Evolutionary conservation across 2,329 filamentous ascomycete species (phyloP).

Genomic region (Metarhizium rileyi): DNA sequence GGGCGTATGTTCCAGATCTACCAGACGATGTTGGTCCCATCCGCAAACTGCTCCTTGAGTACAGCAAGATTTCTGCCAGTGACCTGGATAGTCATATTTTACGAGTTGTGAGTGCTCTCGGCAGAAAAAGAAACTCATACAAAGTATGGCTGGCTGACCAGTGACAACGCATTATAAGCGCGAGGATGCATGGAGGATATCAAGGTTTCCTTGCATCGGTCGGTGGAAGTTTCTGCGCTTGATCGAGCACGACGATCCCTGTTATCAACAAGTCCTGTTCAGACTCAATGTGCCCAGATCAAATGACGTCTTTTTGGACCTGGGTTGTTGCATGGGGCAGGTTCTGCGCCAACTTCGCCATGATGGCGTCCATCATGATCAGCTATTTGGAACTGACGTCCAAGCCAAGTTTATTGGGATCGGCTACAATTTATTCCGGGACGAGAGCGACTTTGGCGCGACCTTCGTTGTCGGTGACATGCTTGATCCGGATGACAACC

Average conservation of each 20-base stretch:
- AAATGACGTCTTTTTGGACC: slow-evolving; percentile 33
- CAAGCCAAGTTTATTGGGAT: slow-evolving; percentile 41
- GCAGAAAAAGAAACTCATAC: neutral
- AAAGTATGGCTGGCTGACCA: neutral
- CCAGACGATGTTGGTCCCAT: slow-evolving; percentile 27
- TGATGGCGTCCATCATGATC: slow-evolving; percentile 37
- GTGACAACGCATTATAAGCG: slow-evolving; percentile 21
- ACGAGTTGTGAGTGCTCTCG: slow-evolving; percentile 21
- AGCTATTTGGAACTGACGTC: slow-evolving; percentile 41
- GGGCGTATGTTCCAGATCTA: slow-evolving; percentile 27
- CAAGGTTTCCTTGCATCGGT: slow-evolving; percentile 36
- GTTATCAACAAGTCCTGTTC: slow-evolving; percentile 32
- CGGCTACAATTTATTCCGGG: slow-evolving; percentile 57
- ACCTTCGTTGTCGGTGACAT: slow-evolving; percentile 43
- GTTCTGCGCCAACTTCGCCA: slow-evolving; percentile 37
- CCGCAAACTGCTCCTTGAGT: slow-evolving; percentile 26
- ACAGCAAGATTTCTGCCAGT: slow-evolving; percentile 26
- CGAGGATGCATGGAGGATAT: slow-evolving; percentile 35
- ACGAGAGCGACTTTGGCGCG: slow-evolving; percentile 35
- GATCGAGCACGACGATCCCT: slow-evolving; percentile 29
- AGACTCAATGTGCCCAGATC: slow-evolving; percentile 30
- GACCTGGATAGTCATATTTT: slow-evolving; percentile 27
- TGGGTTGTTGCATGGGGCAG: slow-evolving; percentile 43
- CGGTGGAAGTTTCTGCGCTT: slow-evolving; percentile 39
- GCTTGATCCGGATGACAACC: slow-evolving; percentile 29